Evolutionary conservation across 1,284 basidiomycete genomes (phyloP), one percentile per base, ranked within the genome.

Genomic region (Vanrija humicola): DNA sequence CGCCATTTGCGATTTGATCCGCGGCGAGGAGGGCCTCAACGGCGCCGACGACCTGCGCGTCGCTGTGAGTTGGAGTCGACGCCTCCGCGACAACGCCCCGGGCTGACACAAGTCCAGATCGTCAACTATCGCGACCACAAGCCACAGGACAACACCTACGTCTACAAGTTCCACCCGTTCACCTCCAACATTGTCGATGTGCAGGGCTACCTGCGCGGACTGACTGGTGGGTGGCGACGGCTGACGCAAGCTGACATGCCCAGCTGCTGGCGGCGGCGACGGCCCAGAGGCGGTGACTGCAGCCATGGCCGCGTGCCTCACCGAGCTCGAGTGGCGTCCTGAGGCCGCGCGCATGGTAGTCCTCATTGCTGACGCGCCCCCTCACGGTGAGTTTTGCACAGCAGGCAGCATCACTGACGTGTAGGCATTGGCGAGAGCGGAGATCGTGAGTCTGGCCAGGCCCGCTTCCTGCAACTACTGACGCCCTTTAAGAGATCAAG

Each of bases 281-380:
- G 95, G 96, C 0, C 96, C 96, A 0, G 96, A 99, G 73, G 96
- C 94, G 4, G 90, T 97, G 55, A 99, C 96, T 0, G 93, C 95
- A 4, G 95, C 89, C 12, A 80, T 99, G 76, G 86, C 86, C 8
- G 92, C 94, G 64, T 87, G 86, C 15, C 72, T 93, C 63, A 84
- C 85, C 54, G 75, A 78, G 10, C 88, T 97, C 84, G 87, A 93
- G 40, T 99, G 96, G 96, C 82, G 96, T 64, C 81, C 83, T 48
- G 78, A 85, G 51, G 91, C 95, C 16, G 92, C 89, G 69, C 96
- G 90, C 80, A 97, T 98, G 89, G 84, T 92, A 47, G 90, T 94
- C 6, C 82, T 94, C 63, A 93, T 98, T 66, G 92, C 96, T 10
- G 96, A 99, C 81, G 95, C 95, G 0, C 96, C 95, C 25, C 93